phyloP scores from a whole-genome alignment of 2,329 filamentous ascomycete genomes.

The Exophiala dermatitidis region DNA sequence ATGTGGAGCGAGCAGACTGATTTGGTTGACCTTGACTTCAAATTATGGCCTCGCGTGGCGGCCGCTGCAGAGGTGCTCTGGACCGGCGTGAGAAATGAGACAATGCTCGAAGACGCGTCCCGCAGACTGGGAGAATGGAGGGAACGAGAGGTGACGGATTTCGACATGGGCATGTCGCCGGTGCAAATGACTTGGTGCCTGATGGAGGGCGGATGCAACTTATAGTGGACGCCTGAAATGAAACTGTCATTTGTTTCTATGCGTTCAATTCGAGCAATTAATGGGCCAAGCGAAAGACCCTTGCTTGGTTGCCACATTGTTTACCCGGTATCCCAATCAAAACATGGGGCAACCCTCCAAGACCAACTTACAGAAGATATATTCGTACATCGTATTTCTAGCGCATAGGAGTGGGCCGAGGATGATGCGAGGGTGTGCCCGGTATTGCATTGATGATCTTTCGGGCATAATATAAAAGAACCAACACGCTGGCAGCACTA shows the following conservation, averaged over 20 bases:
- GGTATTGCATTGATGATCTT: no score
- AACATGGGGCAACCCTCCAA: no score
- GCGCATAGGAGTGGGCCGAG: no score
- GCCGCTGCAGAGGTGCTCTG: slow-evolving; percentile 51
- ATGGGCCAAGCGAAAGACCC: no score
- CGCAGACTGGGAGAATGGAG: slow-evolving; percentile 68
- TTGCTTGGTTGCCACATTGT: no score
- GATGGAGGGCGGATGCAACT: slow-evolving; percentile 38
- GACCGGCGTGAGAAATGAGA: slow-evolving; percentile 47
- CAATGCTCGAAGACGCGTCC: slow-evolving; percentile 48
- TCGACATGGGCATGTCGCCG: slow-evolving; percentile 57
- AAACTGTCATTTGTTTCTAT: not conserved
- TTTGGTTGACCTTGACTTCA: slow-evolving; percentile 61
- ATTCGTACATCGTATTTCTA: no score
- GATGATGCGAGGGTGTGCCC: no score
- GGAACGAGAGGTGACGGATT: slow-evolving; percentile 60
- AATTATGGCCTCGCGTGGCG: slow-evolving; percentile 48
- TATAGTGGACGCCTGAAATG: slow-evolving; percentile 1
- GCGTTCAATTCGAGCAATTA: no score
- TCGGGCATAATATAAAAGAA: no score
- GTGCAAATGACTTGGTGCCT: slow-evolving; percentile 69
- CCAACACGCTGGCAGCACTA: no score
- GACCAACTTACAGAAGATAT: no score
- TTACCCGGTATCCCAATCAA: no score
- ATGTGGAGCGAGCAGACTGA: slow-evolving; percentile 78